These are phyloP conservation scores for Phaeosphaeriaceae sp. DNA, from an alignment of 2,329 filamentous ascomycete genomes.

Conservation along the genomic window DNA sequence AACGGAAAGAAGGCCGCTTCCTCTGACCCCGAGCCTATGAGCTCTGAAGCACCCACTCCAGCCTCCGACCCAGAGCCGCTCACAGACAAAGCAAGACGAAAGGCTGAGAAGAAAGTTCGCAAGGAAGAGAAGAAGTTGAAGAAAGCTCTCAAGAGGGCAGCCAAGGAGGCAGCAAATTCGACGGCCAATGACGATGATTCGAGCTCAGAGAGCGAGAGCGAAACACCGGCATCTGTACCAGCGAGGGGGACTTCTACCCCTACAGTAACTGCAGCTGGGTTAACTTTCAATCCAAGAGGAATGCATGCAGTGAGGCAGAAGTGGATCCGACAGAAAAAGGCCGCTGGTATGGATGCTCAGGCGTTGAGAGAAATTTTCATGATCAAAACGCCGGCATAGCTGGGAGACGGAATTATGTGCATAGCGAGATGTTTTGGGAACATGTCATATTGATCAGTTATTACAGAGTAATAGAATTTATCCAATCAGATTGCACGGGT, in stretches of 20 bases:
- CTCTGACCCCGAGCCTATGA: constrained; percentile 27
- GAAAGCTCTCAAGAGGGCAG: constrained; percentile 57
- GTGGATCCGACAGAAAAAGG: constrained; percentile 87
- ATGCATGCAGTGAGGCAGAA: constrained; percentile 78
- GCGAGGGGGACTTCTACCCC: constrained; percentile 54
- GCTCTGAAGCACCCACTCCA: constrained; percentile 22
- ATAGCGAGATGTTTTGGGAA: constrained; percentile 43
- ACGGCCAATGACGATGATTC: constrained; percentile 30
- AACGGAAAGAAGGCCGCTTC: constrained; percentile 33
- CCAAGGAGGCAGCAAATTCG: constrained; percentile 48
- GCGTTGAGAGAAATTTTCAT: constrained; percentile 74
- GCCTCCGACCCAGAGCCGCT: constrained; percentile 43
- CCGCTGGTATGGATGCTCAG: constrained; percentile 79
- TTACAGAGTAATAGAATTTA: too few relatives aligned
- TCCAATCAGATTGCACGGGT: too few relatives aligned
- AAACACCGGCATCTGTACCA: constrained; percentile 24
- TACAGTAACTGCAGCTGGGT: constrained; percentile 53
- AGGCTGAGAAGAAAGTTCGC: constrained; percentile 52
- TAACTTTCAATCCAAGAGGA: constrained; percentile 54
- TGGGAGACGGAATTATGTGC: constrained; percentile 15
- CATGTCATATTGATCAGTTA: too few relatives aligned
- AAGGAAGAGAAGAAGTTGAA: constrained; percentile 54
- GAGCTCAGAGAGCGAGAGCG: constrained; percentile 36
- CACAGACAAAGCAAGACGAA: constrained; percentile 50
- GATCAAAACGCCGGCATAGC: constrained; percentile 44